Base-by-base conservation (phyloP, 1,284 basidiomycete genomes). In the Pyrrhoderma noxium region DNA sequence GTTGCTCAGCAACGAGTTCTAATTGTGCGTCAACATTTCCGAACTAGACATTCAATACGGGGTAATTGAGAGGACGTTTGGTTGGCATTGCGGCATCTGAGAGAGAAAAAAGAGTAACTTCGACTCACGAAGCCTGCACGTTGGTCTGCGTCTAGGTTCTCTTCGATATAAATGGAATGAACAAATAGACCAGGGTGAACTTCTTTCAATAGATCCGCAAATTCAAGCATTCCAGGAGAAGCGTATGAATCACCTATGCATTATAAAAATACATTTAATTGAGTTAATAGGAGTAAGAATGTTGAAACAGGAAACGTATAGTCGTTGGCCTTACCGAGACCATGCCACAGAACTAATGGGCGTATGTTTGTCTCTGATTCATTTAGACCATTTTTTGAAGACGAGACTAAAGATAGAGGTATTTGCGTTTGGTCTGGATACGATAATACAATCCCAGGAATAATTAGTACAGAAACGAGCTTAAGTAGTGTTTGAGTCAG, bases 311-410 rank as follows among this genome's bases (percentile, higher is more conserved):
- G 25, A 71, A 4, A 22, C 23, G 31, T n/a, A n/a, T n/a, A n/a
- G n/a, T n/a, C n/a, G n/a, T n/a, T 39, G 36, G 14, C 63, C 64
- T 9, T 37, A 70, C 89, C 93, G 40, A 98, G 73, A 4, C 95
- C 95, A 68, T 99, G 95, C 95, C 94, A 98, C 54, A 98, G 71
- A 34, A 96, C 94, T 37, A 97, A 72, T 1, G 92, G 88, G 31
- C 87, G 75, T 38, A 70, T 45, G 22, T 38, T 31, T 40, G 49
- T 25, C 3, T 57, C 22, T 40, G 38, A 18, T 7, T 8, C 21
- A 40, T 22, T 40, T 11, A 31, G 11, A 31, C 27, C 27, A 31
- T 31, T 31, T 16, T 51, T 57, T 35, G 58, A 52, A n/a, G 52
- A 37, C 34, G 56, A 51, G 40, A 60, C 45, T 9, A 47, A 53